Percentiles rank a stretch among this genome's conserved stretches.
Evolutionary conservation across 228 moss, liverwort and hornwort species (phyloP).

Genomic region (Sphagnum magellanicum): DNA sequence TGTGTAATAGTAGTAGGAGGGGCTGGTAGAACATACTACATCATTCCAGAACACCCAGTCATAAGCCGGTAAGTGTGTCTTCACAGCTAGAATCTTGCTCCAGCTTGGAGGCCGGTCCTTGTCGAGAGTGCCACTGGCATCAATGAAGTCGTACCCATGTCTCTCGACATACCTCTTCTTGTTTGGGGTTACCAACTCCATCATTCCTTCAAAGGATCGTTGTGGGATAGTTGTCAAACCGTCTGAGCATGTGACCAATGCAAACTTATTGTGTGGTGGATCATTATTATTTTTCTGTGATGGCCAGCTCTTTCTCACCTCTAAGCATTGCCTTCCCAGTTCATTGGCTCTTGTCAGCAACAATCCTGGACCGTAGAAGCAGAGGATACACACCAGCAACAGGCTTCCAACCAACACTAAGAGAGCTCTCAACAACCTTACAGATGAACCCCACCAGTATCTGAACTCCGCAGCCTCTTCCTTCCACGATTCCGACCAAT

Average conservation of each 20-base stretch:
- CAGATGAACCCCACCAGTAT: slow-evolving; percentile 32
- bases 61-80: slow-evolving; percentile 76
- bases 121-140: slow-evolving; percentile 87
- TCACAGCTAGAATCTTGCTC: slow-evolving; percentile 97
- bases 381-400: slow-evolving; percentile 18
- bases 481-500: slow-evolving; percentile 48
- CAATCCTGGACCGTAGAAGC: slow-evolving; percentile 41
- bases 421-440: slow-evolving; percentile 26
- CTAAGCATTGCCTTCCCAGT: slow-evolving; percentile 44
- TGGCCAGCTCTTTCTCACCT: slow-evolving; percentile 16
- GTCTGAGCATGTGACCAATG: slow-evolving; percentile 94
- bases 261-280: slow-evolving; percentile 44
- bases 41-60: slow-evolving; percentile 99
- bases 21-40: slow-evolving; percentile 47
- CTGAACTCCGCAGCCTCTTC: slow-evolving; percentile 31
- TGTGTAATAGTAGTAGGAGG: no score
- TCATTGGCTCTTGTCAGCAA: slow-evolving; percentile 51
- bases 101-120: slow-evolving; percentile 88
- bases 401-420: slow-evolving; percentile 21
- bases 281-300: slow-evolving; percentile 1
- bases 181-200: slow-evolving; percentile 87
- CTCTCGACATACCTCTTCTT: slow-evolving; percentile 76
- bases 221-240: slow-evolving; percentile 86
- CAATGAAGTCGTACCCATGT: slow-evolving; percentile 92
- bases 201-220: slow-evolving; percentile 89